Conservation (phyloP, 1,139 yeast species). For the Kodamaea sp. region DNA sequence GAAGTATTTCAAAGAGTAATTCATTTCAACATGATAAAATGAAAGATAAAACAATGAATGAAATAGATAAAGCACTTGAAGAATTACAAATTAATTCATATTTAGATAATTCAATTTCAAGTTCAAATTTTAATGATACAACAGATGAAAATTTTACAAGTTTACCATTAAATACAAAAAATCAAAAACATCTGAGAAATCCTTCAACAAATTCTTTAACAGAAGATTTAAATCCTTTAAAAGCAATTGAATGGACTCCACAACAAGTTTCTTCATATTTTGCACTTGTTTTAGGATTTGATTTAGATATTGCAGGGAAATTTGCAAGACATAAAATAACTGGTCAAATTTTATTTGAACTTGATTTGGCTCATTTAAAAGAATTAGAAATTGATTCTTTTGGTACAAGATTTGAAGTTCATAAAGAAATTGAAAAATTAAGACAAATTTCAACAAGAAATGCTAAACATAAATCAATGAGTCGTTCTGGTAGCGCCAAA, state of each 20-base stretch:
- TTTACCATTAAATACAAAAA: neutral
- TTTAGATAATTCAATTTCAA: constrained; percentile 6
- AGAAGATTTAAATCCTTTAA: constrained; percentile 45
- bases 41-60: constrained; percentile 58
- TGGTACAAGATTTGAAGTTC: constrained; percentile 91
- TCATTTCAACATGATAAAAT: constrained; percentile 22
- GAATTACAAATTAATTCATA: constrained; percentile 50
- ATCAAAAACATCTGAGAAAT: constrained; percentile 8
- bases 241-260: constrained; percentile 75
- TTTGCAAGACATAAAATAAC: constrained; percentile 86
- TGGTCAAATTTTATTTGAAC: constrained; percentile 78
- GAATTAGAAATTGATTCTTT: constrained; percentile 89
- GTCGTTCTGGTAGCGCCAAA: constrained; percentile 8
- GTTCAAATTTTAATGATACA: constrained; percentile 1
- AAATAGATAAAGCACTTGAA: constrained; percentile 79
- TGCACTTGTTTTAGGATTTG: constrained; percentile 64
- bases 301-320: constrained; percentile 64
- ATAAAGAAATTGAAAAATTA: constrained; percentile 80
- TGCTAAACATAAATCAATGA: constrained; percentile 14
- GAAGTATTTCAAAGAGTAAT: constrained; percentile 15
- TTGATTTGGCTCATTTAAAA: constrained; percentile 81
- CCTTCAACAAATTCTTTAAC: constrained; percentile 17
- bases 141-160: neutral
- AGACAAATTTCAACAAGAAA: constrained; percentile 25
- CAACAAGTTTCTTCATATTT: constrained; percentile 80